Evolutionary conservation across 148 eudicot species (phyloP).

Genomic region (Camellia japonica): DNA sequence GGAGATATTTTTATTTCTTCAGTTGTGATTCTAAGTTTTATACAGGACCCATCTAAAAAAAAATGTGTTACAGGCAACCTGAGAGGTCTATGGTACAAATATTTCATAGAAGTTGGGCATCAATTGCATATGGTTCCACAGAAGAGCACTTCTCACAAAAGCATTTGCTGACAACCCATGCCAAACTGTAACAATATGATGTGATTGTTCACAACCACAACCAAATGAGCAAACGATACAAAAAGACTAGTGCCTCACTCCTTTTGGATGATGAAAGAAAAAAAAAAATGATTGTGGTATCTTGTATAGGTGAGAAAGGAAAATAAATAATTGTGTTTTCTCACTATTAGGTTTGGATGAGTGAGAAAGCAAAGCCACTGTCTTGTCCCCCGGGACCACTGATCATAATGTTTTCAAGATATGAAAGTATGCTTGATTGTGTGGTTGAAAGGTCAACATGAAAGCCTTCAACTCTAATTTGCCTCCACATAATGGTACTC

Average conservation of each 20-base stretch:
- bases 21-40: not conserved
- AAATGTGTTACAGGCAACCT: not conserved
- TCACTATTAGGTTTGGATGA: not conserved
- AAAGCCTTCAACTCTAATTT: not conserved
- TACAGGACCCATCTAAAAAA: too few species aligned
- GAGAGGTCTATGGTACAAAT: not conserved
- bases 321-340: too few species aligned
- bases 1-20: not conserved
- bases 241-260: not conserved
- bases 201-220: not conserved
- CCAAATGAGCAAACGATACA: not conserved
- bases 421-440: not conserved
- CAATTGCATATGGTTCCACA: not conserved
- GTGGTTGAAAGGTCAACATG: not conserved
- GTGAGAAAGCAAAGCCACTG: not conserved
- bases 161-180: constrained; percentile 3
- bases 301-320: too few species aligned
- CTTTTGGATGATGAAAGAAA: too few species aligned
- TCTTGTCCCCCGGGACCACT: not conserved
- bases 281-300: too few species aligned
- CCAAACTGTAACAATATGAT: constrained; percentile 8
- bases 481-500: not conserved
- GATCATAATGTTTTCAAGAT: not conserved
- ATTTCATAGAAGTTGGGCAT: constrained; percentile 7
- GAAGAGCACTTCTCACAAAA: constrained; percentile 1